phyloP scores from a whole-genome alignment of 306 rosid species.

The Fragaria ananassa region DNA sequence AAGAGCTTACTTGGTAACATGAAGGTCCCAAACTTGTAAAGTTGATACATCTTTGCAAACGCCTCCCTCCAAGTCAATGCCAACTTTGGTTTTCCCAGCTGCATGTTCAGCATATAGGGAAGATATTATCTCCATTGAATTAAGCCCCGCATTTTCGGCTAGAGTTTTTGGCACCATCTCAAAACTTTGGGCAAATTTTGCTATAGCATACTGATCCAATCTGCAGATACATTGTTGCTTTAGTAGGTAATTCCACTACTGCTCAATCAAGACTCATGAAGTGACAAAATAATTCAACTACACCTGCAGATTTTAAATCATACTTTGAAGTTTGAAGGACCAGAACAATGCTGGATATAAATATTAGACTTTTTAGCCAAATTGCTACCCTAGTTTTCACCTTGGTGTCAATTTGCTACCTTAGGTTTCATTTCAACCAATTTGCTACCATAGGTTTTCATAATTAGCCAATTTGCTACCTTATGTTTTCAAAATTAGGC shows the following conservation, averaged over 20 bases:
- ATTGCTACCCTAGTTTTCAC: no score
- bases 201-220: constrained; percentile 96
- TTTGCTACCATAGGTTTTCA: no score
- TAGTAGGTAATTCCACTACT: constrained; percentile 17
- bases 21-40: constrained; percentile 73
- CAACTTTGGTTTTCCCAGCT: constrained; percentile 81
- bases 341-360: neutral
- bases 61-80: constrained; percentile 85
- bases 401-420: no score
- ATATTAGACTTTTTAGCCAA: no score
- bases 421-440: no score
- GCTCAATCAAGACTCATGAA: constrained; percentile 11
- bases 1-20: constrained; percentile 71
- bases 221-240: constrained; percentile 46
- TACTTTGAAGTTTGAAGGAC: neutral
- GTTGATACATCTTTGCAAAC: constrained; percentile 69
- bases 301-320: neutral
- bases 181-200: constrained; percentile 94
- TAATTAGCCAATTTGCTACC: no score
- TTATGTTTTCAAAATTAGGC: no score
- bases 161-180: constrained; percentile 92
- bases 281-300: neutral
- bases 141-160: constrained; percentile 94
- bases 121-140: constrained; percentile 94
- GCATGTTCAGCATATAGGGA: constrained; percentile 97